Base-by-base conservation (phyloP, 1,284 basidiomycete genomes). In the Cutaneotrichosporon sp. region DNA sequence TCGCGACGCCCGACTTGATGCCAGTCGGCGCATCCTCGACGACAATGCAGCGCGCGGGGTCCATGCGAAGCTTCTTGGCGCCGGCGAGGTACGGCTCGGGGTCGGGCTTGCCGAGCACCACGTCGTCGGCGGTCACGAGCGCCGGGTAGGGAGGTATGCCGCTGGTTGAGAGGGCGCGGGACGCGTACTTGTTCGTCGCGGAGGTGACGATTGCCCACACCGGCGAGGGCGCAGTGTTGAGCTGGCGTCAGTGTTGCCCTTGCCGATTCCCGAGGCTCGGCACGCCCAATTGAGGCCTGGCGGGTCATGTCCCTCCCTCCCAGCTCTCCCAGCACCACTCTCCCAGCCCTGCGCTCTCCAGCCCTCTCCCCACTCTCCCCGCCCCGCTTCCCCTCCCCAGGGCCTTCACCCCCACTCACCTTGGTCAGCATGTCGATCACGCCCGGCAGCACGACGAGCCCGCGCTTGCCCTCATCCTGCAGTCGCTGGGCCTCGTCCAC, bases 1-100 rank as follows among this genome's bases (percentile, higher is more conserved):
- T 88, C 7, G 87, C 86, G 50, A 84, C 85, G 10, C 90, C 91
- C 18, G 89, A 83, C 63, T 81, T 82, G 58, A 93, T 80, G 0
- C 91, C 91, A 6, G 88, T 87, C 4, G 90, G 88, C 0, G 91
- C 91, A 73, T 93, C 91, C 72, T 93, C 91, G 14, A 93, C 82
- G 6, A 92, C 91, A 61, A 93, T 81, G 87, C 89, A 59, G 50
- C 79, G 69, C n/a, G 59, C 67, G 11, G 72, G 64, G 53, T 75
- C 69, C 10, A 71, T 56, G 31, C 68, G 72, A 3, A 80, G 64
- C 34, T 61, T 62, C 43, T 71, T 66, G 6, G 81, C 79, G 8
- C 81, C 81, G 24, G 69, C 69, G 16, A 81, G 64, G 76, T 92
- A 94, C 31, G 91, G 91, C 45, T 86, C 89, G 1, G 91, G 91